Conservation (phyloP, 139 green algal species). For the Astrephomene gubernaculifera region DNA sequence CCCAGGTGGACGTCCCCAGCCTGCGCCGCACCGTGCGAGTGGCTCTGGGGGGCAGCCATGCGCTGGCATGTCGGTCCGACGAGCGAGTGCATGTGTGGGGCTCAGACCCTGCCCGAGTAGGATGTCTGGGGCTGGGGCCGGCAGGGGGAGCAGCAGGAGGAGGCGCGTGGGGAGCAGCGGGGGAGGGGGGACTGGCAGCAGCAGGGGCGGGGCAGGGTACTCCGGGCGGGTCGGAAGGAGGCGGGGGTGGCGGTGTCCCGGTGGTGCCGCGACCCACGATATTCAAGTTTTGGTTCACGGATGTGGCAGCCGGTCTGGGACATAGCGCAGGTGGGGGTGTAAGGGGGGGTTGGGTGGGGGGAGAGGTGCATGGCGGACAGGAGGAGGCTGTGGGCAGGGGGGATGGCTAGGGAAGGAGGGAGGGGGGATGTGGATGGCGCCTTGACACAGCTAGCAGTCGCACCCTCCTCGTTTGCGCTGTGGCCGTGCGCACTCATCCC, state of each 20-base stretch:
- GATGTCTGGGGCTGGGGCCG: not conserved
- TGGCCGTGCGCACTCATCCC: too few relatives aligned
- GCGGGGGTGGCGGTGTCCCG: too few relatives aligned
- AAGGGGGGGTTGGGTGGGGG: too few relatives aligned
- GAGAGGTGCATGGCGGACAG: too few relatives aligned
- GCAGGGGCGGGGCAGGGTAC: too few relatives aligned
- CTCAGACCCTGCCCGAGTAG: not conserved
- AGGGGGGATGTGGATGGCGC: not conserved
- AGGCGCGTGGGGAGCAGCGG: too few relatives aligned
- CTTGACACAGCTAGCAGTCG: not conserved
- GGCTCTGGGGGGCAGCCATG: not conserved
- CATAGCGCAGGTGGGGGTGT: not conserved
- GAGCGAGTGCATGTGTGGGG: conserved; percentile 19
- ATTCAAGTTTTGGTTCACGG: not conserved
- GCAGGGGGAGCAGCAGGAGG: not conserved
- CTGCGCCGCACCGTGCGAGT: not conserved
- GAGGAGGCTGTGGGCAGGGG: not conserved
- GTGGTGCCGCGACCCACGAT: not conserved
- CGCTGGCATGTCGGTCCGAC: not conserved
- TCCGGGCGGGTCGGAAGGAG: too few relatives aligned
- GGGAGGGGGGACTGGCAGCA: too few relatives aligned
- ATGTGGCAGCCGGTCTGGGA: not conserved
- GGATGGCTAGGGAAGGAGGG: not conserved
- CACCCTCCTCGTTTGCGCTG: too few relatives aligned
- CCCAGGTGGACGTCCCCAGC: not conserved